Percentiles rank a stretch among this genome's conserved stretches.
phyloP scores from a whole-genome alignment of 768 basidiomycete genomes.

The Pleurotus eryngii region DNA sequence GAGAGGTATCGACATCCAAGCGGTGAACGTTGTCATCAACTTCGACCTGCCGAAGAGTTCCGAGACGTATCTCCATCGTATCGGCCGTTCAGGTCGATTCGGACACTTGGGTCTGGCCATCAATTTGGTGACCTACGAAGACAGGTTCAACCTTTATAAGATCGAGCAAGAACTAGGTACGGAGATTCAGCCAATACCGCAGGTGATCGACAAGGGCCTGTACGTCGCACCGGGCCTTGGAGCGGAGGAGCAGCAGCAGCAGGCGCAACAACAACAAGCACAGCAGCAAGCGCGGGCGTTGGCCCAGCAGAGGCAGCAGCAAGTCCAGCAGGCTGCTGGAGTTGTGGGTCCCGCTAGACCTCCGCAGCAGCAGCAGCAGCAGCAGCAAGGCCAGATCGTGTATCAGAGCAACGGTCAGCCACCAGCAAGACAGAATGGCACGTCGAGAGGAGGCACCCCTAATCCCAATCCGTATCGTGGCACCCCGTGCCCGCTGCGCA shows the following conservation, averaged over 20 bases:
- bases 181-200: conserved; percentile 95
- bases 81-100: conserved; percentile 96
- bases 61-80: conserved; percentile 97
- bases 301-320: conserved; percentile 24
- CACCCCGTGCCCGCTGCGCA: neutral
- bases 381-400: conserved; percentile 21
- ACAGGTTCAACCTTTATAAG: conserved; percentile 94
- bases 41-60: conserved; percentile 99
- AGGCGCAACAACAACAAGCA: conserved; percentile 27
- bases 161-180: conserved; percentile 99
- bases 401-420: conserved; percentile 20
- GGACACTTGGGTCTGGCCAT: conserved; percentile 97
- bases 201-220: conserved; percentile 82
- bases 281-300: conserved; percentile 31
- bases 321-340: conserved; percentile 17
- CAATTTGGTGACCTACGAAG: conserved; percentile 97
- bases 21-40: conserved; percentile 99
- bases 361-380: conserved; percentile 15
- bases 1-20: conserved; percentile 99
- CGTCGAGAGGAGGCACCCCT: neutral
- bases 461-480: neutral
- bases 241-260: conserved; percentile 35
- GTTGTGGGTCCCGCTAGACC: conserved; percentile 7
- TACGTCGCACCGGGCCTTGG: conserved; percentile 81
- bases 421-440: no score